Percentiles rank a stretch among this genome's conserved stretches.
These are phyloP conservation scores for Artomyces pyxidatus DNA, from an alignment of 768 basidiomycete species.

Conservation along the genomic window DNA sequence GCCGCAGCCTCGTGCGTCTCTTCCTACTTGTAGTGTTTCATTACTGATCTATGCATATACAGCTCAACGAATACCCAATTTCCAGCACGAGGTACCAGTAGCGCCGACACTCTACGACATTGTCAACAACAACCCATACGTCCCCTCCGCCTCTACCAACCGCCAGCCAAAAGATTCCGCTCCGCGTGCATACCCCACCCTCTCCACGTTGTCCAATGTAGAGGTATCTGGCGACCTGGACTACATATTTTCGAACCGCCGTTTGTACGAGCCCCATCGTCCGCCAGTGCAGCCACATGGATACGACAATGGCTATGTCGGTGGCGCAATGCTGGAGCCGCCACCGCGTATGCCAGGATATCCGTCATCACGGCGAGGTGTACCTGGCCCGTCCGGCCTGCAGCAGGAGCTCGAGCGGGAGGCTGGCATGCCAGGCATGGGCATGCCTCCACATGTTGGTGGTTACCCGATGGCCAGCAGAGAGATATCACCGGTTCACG, in stretches of 20 bases:
- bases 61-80: conserved; percentile 58
- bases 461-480: neutral
- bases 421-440: neutral
- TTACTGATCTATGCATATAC: neutral
- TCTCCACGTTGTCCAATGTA: conserved; percentile 20
- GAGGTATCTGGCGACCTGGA: conserved; percentile 28
- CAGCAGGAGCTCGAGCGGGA: conserved; percentile 9
- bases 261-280: conserved; percentile 11
- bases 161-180: conserved; percentile 10
- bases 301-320: neutral
- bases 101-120: conserved; percentile 63
- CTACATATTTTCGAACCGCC: conserved; percentile 20
- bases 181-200: conserved; percentile 23
- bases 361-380: conserved; percentile 3
- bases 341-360: too few relatives aligned
- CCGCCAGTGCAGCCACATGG: conserved; percentile 2
- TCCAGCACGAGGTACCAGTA: conserved; percentile 41
- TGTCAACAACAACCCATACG: conserved; percentile 49
- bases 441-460: neutral
- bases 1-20: conserved; percentile 58
- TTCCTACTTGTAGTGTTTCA: neutral
- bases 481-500: neutral
- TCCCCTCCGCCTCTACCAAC: conserved; percentile 18
- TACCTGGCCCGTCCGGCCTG: conserved; percentile 12
- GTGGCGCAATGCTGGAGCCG: too few relatives aligned